Evolutionary conservation across 2,329 filamentous ascomycete genomes (phyloP), one percentile per base, ranked within the genome.

Genomic region (Penicillium sp.): DNA sequence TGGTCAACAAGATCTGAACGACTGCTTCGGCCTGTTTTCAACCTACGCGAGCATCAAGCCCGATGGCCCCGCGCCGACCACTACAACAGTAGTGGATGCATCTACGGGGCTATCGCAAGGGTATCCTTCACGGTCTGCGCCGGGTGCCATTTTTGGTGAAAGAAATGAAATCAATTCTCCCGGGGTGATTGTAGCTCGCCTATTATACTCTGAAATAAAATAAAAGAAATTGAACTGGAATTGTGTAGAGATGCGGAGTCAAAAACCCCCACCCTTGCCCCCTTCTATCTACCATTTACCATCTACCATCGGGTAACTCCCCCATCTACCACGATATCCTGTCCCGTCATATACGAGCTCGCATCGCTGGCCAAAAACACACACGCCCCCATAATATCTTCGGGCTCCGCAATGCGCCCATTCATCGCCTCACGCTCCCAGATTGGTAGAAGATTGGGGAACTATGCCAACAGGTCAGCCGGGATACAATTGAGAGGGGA

Each of bases 401-500:
- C 75, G 0, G 78, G 78, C 58, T 77, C 70, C 2, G 76, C 76
- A 12, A 80, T 72, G 1, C 75, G 65, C 6, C 70, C 67, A 31
- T 75, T 77, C 76, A 80, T 80, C 8, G 76, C 75, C 53, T 79
- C 76, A 5, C 74, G 68, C 56, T 79, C 78, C 78, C 77, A 80
- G 4, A 70, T 67, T 43, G 79, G 77, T 0, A 79, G 58, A 1
- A 80, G 67, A 59, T 80, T 70, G 3, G 76, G 72, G 45, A 79
- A 80, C 33, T 69, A n/a, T 66, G 60, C 7, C 13, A 45, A 52
- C 36, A 6, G 3, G 33, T 6, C 15, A 16, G 26, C 38, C 15
- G 6, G 15, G 21, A 31, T 5, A n/a, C 9, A 13, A 23, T 31
- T 41, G 18, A 9, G 23, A 38, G n/a, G 18, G 10, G 33, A 36